These are phyloP conservation scores for Tylopilus sp. DNA, from an alignment of 1,284 basidiomycete genomes.

Conservation along the genomic window DNA sequence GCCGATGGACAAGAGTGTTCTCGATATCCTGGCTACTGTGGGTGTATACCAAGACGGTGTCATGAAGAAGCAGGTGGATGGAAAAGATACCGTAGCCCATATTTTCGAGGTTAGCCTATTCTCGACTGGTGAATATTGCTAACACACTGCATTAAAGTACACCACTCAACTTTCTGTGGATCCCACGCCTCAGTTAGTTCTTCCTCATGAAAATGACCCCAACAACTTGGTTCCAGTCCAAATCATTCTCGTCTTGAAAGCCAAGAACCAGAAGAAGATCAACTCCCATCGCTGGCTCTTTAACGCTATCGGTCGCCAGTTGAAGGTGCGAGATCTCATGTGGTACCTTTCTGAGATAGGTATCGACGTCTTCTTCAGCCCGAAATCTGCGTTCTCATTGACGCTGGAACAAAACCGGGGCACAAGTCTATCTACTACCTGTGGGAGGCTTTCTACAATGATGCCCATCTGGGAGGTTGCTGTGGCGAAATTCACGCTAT, in stretches of 20 bases:
- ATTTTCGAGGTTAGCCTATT: slow-evolving; percentile 72
- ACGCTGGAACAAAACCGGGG: slow-evolving; percentile 94
- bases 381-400: slow-evolving; percentile 86
- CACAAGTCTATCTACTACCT: slow-evolving; percentile 97
- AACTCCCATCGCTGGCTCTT: slow-evolving; percentile 98
- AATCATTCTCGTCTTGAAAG: slow-evolving; percentile 93
- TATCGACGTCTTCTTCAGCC: slow-evolving; percentile 48
- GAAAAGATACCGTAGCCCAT: slow-evolving; percentile 88
- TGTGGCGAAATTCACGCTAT: slow-evolving; percentile 94
- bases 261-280: slow-evolving; percentile 98
- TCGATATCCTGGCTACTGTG: slow-evolving; percentile 85
- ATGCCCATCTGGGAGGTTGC: slow-evolving; percentile 71
- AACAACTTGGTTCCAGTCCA: slow-evolving; percentile 95
- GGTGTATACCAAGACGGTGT: slow-evolving; percentile 93
- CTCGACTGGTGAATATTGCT: slow-evolving; percentile 2
- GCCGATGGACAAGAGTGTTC: slow-evolving; percentile 91
- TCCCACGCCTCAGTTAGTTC: slow-evolving; percentile 82
- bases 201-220: slow-evolving; percentile 83
- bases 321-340: slow-evolving; percentile 47
- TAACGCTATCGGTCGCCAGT: slow-evolving; percentile 87
- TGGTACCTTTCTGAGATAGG: slow-evolving; percentile 9
- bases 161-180: slow-evolving; percentile 92
- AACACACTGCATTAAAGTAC: slow-evolving; percentile 49
- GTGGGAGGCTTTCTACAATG: slow-evolving; percentile 90
- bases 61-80: slow-evolving; percentile 94